These are phyloP conservation scores for Coleophoma eucalyptorum DNA, from an alignment of 2,329 filamentous ascomycete species.

Conservation along the genomic window DNA sequence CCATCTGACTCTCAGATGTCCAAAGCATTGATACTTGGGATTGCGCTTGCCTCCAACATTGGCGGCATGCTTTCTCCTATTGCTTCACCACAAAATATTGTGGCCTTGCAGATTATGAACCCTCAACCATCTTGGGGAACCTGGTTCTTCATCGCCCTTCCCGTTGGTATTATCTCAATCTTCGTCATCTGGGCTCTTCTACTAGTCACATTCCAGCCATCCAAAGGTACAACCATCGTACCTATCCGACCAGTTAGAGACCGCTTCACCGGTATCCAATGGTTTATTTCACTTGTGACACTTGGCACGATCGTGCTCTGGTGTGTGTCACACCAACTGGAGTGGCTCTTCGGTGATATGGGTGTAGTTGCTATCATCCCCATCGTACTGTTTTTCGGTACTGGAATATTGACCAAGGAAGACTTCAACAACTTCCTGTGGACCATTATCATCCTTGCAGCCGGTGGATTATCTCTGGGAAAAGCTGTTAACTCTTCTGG, in stretches of 20 bases:
- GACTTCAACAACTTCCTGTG: constrained; percentile 99
- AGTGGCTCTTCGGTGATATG: constrained; percentile 92
- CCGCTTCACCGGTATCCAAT: constrained; percentile 82
- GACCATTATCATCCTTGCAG: constrained; percentile 98
- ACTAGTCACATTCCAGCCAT: constrained; percentile 79
- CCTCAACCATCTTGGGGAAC: constrained; percentile 88
- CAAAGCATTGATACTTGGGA: constrained; percentile 91
- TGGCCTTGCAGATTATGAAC: constrained; percentile 92
- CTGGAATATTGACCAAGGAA: constrained; percentile 93
- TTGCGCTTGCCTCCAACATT: constrained; percentile 91
- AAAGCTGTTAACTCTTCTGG: constrained; percentile 94
- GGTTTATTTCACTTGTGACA: constrained; percentile 85
- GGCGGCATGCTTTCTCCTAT: constrained; percentile 96
- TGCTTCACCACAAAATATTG: constrained; percentile 95
- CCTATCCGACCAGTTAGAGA: constrained; percentile 89
- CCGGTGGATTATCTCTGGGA: constrained; percentile 86
- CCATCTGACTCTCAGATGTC: constrained; percentile 88
- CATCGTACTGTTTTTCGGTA: constrained; percentile 93
- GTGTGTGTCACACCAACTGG: constrained; percentile 89
- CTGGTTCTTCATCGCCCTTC: constrained; percentile 96
- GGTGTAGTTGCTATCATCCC: constrained; percentile 96
- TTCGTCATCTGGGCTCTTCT: constrained; percentile 86
- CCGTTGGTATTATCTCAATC: constrained; percentile 86
- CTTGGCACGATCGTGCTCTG: constrained; percentile 82
- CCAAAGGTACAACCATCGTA: constrained; percentile 81